These are phyloP conservation scores for Boletus sp. DNA, from an alignment of 768 basidiomycete species.

Conservation along the genomic window DNA sequence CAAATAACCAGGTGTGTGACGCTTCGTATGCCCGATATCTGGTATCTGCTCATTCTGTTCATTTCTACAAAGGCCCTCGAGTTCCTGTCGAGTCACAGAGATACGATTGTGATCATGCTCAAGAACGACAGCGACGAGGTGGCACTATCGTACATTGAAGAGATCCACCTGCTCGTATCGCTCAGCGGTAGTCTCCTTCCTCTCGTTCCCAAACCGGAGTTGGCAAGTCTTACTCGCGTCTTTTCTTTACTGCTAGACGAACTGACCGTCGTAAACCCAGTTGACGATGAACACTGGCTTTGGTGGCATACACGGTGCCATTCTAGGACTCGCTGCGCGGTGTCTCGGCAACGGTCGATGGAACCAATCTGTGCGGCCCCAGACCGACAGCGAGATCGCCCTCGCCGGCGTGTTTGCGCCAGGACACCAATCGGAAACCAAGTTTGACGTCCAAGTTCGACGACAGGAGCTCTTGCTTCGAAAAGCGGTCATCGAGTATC, in stretches of 20 bases:
- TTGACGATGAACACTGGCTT: conserved; percentile 71
- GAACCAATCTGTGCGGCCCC: conserved; percentile 54
- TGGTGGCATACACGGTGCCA: conserved; percentile 79
- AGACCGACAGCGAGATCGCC: conserved; percentile 62
- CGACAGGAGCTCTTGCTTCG: conserved; percentile 56
- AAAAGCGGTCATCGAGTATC: conserved; percentile 61
- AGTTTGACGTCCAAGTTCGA: conserved; percentile 57
- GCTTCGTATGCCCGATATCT: too few relatives aligned
- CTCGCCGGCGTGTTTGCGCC: conserved; percentile 53
- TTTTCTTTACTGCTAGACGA: not conserved
- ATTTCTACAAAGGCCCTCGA: conserved; percentile 42
- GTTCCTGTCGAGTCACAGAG: conserved; percentile 78
- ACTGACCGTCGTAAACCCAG: conserved; percentile 28
- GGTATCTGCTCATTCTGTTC: not conserved
- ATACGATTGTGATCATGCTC: conserved; percentile 79
- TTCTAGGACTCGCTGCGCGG: conserved; percentile 70
- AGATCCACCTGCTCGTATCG: conserved; percentile 74
- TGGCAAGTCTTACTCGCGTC: conserved; percentile 47
- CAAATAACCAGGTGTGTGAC: conserved; percentile 59
- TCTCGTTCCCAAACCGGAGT: conserved; percentile 68
- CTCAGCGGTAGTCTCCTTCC: conserved; percentile 68
- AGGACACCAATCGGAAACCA: conserved; percentile 50
- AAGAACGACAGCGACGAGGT: conserved; percentile 67
- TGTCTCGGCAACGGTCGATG: conserved; percentile 60
- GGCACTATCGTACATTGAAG: conserved; percentile 66